Percentiles rank a stretch among this genome's conserved stretches.
Evolutionary conservation across 192 early-diverging fungal genomes (phyloP).

Genomic region (Diversispora epigaea): DNA sequence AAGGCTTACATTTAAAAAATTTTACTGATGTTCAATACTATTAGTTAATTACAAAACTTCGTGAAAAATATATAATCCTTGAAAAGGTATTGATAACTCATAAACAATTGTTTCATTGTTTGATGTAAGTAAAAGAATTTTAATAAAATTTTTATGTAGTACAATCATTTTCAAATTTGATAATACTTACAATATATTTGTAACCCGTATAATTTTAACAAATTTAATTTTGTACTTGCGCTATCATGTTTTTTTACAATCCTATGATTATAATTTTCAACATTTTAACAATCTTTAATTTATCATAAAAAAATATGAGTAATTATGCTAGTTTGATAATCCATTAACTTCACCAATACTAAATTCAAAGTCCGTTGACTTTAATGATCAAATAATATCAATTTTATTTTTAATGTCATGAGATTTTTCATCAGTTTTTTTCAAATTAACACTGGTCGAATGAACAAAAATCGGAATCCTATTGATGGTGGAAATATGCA

Average conservation of each 20-base stretch:
- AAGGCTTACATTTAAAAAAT: too few species aligned
- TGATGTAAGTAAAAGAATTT: slow-evolving; percentile 5
- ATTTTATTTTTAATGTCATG: background rate
- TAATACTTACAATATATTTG: slow-evolving; percentile 25
- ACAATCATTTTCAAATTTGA: slow-evolving; percentile 23
- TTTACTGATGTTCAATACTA: too few species aligned
- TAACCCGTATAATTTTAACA: slow-evolving; percentile 22
- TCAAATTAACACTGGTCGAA: too few species aligned
- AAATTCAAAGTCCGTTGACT: slow-evolving; percentile 23
- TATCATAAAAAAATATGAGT: slow-evolving; percentile 15
- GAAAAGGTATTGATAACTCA: slow-evolving; percentile 6
- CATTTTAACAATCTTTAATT: slow-evolving; percentile 15
- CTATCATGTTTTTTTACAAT: slow-evolving; percentile 4
- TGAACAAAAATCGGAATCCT: too few species aligned
- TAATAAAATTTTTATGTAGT: background rate
- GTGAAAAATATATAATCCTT: slow-evolving; percentile 20
- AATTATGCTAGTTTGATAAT: background rate
- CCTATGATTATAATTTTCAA: slow-evolving; percentile 21
- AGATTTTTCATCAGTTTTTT: slow-evolving; percentile 10
- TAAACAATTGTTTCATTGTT: slow-evolving; percentile 18
- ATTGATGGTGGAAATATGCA: too few species aligned
- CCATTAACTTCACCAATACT: slow-evolving; percentile 17
- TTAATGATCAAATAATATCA: slow-evolving; percentile 13
- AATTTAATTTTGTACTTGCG: slow-evolving; percentile 5
- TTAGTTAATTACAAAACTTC: background rate